Base-by-base conservation (phyloP, 164 flowering plant species). In the Magnolia changhungtana region DNA sequence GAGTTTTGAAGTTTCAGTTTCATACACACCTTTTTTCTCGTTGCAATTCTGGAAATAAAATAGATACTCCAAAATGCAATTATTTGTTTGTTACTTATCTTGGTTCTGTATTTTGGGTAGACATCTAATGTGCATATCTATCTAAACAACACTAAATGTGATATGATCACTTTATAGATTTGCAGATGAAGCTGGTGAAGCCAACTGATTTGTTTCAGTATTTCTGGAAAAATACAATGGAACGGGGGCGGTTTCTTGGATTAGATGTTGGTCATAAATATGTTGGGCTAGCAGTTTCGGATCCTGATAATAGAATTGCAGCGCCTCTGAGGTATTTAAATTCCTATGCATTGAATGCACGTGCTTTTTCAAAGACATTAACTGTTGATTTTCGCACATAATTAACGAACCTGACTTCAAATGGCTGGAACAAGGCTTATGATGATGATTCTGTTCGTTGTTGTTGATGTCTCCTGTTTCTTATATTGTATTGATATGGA, bases 191-290 rank as follows among this genome's bases (percentile, higher is more conserved):
- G 83, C 87, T 82, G 74, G 78, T 91, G 79, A 89, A 83, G 83
- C 94, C 97, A 4, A 18, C 82, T 70, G 78, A 59, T 24, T 81
- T 92, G 87, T 91, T 87, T 77, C 88, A 75, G 58, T 88, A 84
- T 27, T 24, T 90, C 72, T 50, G 79, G 69, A 86, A 86, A 66
- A 85, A 80, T 27, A 79, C 80, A 23, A 58, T 50, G 11, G 76
- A 80, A 73, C 76, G 55, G 50, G 85, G 92, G 14, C 87, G 97
- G 63, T 82, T 93, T 70, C 91, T 95, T 69, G 98, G 98, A 21
- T 78, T 95, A 78, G 98, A 95, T 84, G 98, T 95, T 27, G 97
- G 97, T 50, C 83, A 85, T 69, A 95, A 89, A 78, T 95, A 90
- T 78, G 89, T 95, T 18, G 98, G 98, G 1, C 58, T 93, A 27